Evolutionary conservation across 2,329 filamentous ascomycete species (phyloP).

Genomic region (Laburnicola sp.): DNA sequence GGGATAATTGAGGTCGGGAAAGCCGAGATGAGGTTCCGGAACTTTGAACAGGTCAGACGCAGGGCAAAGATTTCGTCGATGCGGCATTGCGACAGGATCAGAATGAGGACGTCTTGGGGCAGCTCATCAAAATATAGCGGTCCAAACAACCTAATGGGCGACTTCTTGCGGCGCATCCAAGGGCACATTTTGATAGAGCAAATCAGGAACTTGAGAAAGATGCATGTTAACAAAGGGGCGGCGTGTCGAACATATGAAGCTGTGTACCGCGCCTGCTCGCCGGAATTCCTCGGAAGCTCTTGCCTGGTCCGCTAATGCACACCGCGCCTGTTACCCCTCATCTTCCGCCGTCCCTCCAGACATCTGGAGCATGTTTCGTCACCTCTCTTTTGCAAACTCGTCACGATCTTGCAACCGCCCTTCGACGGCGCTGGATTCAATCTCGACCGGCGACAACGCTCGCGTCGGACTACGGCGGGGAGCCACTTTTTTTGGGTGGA

Average conservation of each 20-base stretch:
- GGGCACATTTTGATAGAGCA: constrained; percentile 3
- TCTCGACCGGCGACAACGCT: neutral
- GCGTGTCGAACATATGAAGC: no score
- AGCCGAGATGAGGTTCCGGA: constrained; percentile 27
- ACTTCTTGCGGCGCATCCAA: constrained; percentile 8
- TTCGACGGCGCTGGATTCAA: neutral
- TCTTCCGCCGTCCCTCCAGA: no score
- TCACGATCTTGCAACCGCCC: no score
- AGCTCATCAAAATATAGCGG: constrained; percentile 20
- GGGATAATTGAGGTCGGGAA: constrained; percentile 35
- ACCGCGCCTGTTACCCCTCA: no score
- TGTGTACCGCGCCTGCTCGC: no score
- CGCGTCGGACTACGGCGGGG: no score
- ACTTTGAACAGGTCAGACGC: constrained; percentile 23
- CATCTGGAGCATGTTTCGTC: no score
- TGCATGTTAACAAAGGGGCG: no score
- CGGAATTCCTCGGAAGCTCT: neutral
- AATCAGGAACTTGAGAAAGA: no score
- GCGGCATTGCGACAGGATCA: constrained; percentile 31
- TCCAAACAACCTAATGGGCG: constrained; percentile 1
- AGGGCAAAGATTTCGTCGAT: constrained; percentile 34
- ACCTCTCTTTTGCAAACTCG: no score
- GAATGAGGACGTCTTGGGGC: constrained; percentile 38
- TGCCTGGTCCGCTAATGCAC: no score
- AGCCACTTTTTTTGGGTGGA: no score